These are phyloP conservation scores for Leptographium galeiforme DNA, from an alignment of 2,329 filamentous ascomycete genomes.

Conservation along the genomic window DNA sequence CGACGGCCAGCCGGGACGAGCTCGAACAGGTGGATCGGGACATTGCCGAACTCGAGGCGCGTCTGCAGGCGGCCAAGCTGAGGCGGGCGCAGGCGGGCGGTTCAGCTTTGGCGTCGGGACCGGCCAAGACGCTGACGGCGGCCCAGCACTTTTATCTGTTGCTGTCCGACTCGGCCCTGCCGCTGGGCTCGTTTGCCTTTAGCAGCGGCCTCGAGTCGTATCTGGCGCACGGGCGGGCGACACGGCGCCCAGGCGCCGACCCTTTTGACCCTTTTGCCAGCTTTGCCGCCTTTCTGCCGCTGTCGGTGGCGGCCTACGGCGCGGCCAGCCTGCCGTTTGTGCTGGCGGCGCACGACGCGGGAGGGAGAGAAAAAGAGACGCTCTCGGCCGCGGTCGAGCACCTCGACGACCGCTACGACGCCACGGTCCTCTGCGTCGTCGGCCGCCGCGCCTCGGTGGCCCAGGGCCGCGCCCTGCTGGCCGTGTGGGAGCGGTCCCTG, in stretches of 20 bases:
- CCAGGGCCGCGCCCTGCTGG: constrained; percentile 61
- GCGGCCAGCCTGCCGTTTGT: constrained; percentile 63
- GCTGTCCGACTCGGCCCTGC: constrained; percentile 68
- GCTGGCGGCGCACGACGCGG: constrained; percentile 46
- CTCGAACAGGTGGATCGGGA: constrained; percentile 28
- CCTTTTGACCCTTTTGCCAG: too few species aligned
- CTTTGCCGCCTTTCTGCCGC: constrained; percentile 53
- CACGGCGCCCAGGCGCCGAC: too few species aligned
- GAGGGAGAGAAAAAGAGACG: background rate
- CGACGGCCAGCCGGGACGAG: background rate
- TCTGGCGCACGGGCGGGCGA: constrained; percentile 52
- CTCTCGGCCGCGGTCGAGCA: constrained; percentile 36
- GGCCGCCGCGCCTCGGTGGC: constrained; percentile 61
- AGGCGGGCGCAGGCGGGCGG: constrained; percentile 15
- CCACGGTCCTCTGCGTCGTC: constrained; percentile 65
- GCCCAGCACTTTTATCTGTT: constrained; percentile 56
- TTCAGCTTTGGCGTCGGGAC: background rate
- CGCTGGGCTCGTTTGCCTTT: constrained; percentile 78
- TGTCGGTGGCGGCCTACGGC: constrained; percentile 59
- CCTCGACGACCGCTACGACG: constrained; percentile 60
- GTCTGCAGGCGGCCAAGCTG: constrained; percentile 29
- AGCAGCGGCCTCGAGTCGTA: constrained; percentile 73
- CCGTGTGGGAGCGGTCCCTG: constrained; percentile 65
- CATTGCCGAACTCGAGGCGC: constrained; percentile 41
- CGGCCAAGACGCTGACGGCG: background rate